Percentiles rank a stretch among this genome's conserved stretches.
Evolutionary conservation across 306 rosid species (phyloP).

Genomic region (Quercus cerris): DNA sequence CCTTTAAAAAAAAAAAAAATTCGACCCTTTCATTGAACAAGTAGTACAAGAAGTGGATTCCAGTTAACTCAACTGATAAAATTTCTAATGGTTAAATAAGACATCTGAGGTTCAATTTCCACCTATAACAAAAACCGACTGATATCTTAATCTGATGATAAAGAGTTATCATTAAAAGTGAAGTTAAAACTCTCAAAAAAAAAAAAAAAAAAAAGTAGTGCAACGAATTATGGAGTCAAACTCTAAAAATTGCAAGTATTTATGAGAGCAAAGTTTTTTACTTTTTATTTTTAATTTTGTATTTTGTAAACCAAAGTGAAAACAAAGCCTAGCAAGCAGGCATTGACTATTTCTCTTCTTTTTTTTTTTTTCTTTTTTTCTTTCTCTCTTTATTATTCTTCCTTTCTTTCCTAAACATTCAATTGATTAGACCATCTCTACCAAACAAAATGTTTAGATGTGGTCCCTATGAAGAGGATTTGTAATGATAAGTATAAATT

Average conservation of each 20-base stretch:
- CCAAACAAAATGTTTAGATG: constrained; percentile 5
- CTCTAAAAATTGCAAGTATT: neutral
- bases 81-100: no score
- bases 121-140: accelerated
- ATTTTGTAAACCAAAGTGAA: no score
- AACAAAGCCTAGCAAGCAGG: neutral
- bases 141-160: no score
- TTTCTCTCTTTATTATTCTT: neutral
- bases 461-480: constrained; percentile 17
- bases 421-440: constrained; percentile 24
- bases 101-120: accelerated
- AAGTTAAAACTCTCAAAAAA: no score
- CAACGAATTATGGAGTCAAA: neutral
- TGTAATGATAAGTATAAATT: constrained; percentile 9
- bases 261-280: neutral
- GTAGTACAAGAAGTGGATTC: no score
- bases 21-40: no score
- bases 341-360: constrained; percentile 3
- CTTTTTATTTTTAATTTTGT: no score
- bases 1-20: no score
- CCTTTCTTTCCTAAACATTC: constrained; percentile 29
- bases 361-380: neutral
- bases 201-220: neutral
- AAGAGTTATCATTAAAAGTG: no score
- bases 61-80: no score